These are phyloP conservation scores for Nicotiana tabacum DNA, from an alignment of 257 asterid species.

Conservation along the genomic window DNA sequence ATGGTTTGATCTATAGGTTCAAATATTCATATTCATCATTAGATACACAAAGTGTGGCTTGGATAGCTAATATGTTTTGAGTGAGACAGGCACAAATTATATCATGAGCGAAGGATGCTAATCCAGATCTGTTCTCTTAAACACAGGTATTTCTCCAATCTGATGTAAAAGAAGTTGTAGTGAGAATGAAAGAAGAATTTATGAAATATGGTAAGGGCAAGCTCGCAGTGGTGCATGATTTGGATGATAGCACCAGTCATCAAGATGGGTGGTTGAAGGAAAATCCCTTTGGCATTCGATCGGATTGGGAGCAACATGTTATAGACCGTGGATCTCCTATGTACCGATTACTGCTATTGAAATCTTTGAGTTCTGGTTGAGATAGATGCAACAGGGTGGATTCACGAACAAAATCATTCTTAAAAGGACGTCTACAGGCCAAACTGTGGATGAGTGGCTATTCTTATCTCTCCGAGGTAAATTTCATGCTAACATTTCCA, in stretches of 20 bases:
- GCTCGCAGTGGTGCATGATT: conserved; percentile 34
- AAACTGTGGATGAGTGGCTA: conserved; percentile 9
- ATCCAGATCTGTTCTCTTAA: not conserved
- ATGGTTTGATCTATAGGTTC: not conserved
- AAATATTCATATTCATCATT: not conserved
- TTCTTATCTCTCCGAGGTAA: conserved; percentile 15
- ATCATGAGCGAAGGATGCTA: not conserved
- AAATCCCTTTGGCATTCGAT: conserved; percentile 79
- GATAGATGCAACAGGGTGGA: conserved; percentile 11
- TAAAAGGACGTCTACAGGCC: not conserved
- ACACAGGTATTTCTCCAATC: conserved; percentile 87
- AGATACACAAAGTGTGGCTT: not conserved
- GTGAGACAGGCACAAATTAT: not conserved
- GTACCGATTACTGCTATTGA: conserved; percentile 69
- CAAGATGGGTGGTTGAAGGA: conserved; percentile 51
- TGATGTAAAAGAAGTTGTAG: conserved; percentile 70
- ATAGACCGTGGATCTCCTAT: conserved; percentile 69
- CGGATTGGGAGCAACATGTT: conserved; percentile 92
- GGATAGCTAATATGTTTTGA: not conserved
- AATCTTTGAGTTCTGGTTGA: conserved; percentile 24
- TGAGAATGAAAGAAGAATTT: conserved; percentile 71
- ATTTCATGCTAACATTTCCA: not conserved
- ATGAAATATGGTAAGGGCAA: conserved; percentile 55
- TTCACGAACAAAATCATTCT: not conserved
- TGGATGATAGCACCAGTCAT: conserved; percentile 7